phyloP scores from a whole-genome alignment of 441 rosid genomes.

The Aquilaria agallochum region DNA sequence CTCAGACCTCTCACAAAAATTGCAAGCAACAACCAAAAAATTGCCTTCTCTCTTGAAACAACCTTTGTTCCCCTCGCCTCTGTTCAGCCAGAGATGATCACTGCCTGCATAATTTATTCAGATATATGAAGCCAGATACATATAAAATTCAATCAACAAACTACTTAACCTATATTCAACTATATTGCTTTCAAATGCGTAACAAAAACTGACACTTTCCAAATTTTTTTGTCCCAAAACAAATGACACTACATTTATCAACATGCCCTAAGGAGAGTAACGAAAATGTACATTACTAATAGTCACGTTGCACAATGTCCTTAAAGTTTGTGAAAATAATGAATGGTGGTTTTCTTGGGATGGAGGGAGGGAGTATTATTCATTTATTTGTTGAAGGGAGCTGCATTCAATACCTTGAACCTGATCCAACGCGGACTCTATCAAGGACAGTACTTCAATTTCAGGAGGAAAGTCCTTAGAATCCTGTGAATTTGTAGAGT shows the following conservation, averaged over 20 bases:
- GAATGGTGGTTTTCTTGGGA: no score
- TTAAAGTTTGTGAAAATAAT: no score
- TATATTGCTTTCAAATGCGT: no score
- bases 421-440: slow-evolving; percentile 41
- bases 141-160: not conserved
- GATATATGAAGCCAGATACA: slow-evolving; percentile 1
- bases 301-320: no score
- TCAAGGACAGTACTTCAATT: slow-evolving; percentile 41
- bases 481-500: slow-evolving; percentile 43
- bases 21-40: slow-evolving; percentile 52
- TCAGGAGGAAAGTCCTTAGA: slow-evolving; percentile 28
- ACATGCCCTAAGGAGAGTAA: not conserved
- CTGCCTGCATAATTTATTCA: slow-evolving; percentile 43
- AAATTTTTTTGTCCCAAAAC: no score
- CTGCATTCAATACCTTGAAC: slow-evolving; percentile 45
- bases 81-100: slow-evolving; percentile 78
- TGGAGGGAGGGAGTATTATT: no score
- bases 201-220: no score
- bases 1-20: slow-evolving; percentile 32
- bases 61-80: slow-evolving; percentile 27
- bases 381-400: not conserved
- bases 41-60: slow-evolving; percentile 44
- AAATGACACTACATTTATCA: not conserved
- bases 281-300: not conserved
- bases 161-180: not conserved